Evolutionary conservation across 176 grass and related monocot genomes (phyloP), one percentile per base, ranked within the genome.

Genomic region (Calamus simplicifolius): DNA sequence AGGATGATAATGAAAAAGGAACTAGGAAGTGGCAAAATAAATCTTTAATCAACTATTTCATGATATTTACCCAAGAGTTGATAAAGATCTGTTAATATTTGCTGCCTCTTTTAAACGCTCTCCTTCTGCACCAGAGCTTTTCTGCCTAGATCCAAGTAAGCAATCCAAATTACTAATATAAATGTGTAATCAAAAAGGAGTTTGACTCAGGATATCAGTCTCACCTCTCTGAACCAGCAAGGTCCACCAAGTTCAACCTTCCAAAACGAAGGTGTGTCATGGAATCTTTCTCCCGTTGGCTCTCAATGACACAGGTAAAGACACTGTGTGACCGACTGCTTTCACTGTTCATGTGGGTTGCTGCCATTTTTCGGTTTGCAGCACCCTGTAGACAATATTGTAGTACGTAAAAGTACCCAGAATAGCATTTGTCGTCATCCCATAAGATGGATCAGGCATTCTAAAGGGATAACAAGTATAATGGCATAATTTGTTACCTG

Each of bases 71-170:
- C 91, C 91, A 58, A 95, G 82, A 53, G 91, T 95, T 68, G 91
- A 95, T 54, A 95, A 70, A 8, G 91, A 95, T 87, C 83, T 89
- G 67, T 87, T 95, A 48, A 95, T 95, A 61, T 86, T 95, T 70
- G 91, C 82, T 63, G 91, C 91, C 87, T 95, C 91, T 78, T 95
- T 95, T 73, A 95, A 72, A 16, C 91, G 86, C 63, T 95, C 90
- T 74, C 90, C 91, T 77, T 90, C 91, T 49, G 86, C 86, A 55
- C 86, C 91, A 53, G 90, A 95, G 71, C 82, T 90, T 84, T 89
- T 95, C 80, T 95, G 86, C 82, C 90, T 95, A 84, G 69, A 81
- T 75, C 56, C 31, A 69, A 57, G 35, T 43, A 50, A 50, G 18
- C 2, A 51, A 15, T 51, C 3, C 10, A 10, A 7, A 16, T 7